Evolutionary conservation across 108 stramenopile genomes (phyloP), one percentile per base, ranked within the genome.

Genomic region (Pseudonitzschia pungens): DNA sequence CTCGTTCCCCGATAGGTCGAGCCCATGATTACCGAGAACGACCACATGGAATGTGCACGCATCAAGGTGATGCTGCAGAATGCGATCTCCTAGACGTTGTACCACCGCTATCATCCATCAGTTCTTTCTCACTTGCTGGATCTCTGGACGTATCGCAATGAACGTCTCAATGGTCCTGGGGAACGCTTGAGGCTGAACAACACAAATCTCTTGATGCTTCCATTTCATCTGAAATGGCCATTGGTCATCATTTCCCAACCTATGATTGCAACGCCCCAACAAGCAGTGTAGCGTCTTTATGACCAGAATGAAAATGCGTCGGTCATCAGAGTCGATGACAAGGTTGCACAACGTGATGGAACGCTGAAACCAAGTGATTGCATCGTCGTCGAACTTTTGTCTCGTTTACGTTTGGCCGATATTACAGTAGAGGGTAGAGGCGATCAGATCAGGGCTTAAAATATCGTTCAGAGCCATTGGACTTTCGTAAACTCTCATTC

Each of bases 341-440:
- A 14, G 77, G 55, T 36, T 65, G 16, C 48, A 45, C 32, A 36
- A 41, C 20, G 31, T 78, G 70, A 66, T 76, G 33, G 78, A 72
- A 20, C 27, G 76, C 52, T 75, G 24, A 51, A 86, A 90, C 68
- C 84, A 77, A 11, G 41, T 28, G 69, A 76, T 78, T 4, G 87
- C 87, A 42, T 82, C 65, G 15, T 75, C 31, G 32, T 76, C 48
- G 32, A 78, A 27, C 44, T 77, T 82, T 31, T 70, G 67, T 29
- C 79, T 83, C 40, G 84, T 80, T 40, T 83, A 70, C 3, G 89
- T 83, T 71, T 87, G 87, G 7, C 85, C 89, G 29, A 86, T 72
- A 50, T 90, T 90, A 80, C 86, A 90, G 48, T 70, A 55, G n/a
- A 83, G 66, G 8, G 83, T 77, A 26, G 81, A 81, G 15, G 84